Percentiles rank a stretch among this genome's conserved stretches.
These are phyloP conservation scores for Beverwykella pulmonaria DNA, from an alignment of 495 filamentous ascomycete genomes.

Conservation along the genomic window DNA sequence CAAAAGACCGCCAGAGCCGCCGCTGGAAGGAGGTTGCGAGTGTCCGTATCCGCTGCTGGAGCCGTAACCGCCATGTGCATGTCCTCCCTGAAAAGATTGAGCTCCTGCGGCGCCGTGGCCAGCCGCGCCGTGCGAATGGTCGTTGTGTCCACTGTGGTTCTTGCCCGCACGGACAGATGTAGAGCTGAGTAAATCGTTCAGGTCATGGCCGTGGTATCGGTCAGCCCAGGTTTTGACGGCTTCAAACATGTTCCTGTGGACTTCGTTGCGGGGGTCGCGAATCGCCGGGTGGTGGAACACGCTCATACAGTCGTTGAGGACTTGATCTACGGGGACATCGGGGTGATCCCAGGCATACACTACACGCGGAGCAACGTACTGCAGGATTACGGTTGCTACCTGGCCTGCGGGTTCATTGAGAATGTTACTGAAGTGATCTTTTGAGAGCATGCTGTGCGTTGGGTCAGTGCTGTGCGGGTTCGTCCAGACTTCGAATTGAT, in stretches of 20 bases:
- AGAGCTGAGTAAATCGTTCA: conserved; percentile 72
- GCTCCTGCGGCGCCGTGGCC: conserved; percentile 17
- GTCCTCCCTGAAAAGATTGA: background rate
- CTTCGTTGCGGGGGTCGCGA: conserved; percentile 69
- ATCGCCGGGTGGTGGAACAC: conserved; percentile 90
- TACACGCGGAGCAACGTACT: conserved; percentile 83
- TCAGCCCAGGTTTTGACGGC: conserved; percentile 77
- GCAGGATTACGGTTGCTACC: conserved; percentile 74
- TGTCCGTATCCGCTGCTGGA: conserved; percentile 5
- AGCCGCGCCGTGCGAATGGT: conserved; percentile 35
- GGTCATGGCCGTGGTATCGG: conserved; percentile 61
- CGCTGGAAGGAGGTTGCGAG: background rate
- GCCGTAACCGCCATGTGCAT: conserved; percentile 4
- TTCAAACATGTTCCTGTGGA: conserved; percentile 84
- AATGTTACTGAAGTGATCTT: conserved; percentile 94
- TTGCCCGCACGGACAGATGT: conserved; percentile 77
- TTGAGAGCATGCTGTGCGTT: conserved; percentile 91
- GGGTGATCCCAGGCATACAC: conserved; percentile 90
- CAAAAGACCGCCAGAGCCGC: conserved; percentile 15
- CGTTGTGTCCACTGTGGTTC: conserved; percentile 60
- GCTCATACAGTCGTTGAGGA: conserved; percentile 71
- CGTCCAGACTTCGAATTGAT: conserved; percentile 90
- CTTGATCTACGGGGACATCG: conserved; percentile 73
- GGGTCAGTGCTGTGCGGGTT: conserved; percentile 84
- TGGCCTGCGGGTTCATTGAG: conserved; percentile 86